phyloP scores from a whole-genome alignment of 352 stramenopile species.

The Phytopythium mirpurense region DNA sequence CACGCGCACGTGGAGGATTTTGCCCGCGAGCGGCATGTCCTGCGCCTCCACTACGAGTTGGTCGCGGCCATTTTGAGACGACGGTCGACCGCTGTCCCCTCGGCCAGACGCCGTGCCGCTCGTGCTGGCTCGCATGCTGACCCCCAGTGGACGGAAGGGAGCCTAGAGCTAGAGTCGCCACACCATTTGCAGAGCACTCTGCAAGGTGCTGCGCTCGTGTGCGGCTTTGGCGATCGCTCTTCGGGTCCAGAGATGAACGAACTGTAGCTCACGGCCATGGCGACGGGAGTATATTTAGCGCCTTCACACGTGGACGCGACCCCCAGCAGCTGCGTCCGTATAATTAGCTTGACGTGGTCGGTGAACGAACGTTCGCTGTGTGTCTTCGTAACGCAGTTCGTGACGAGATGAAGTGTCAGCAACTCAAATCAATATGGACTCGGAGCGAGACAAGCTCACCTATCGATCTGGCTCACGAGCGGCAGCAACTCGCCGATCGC shows the following conservation, averaged over 20 bases:
- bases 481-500: not conserved
- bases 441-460: not conserved
- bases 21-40: constrained; percentile 26
- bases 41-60: constrained; percentile 31
- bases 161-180: not conserved
- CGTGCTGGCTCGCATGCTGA: not conserved
- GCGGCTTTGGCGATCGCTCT: not conserved
- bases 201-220: not conserved
- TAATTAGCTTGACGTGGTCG: not conserved
- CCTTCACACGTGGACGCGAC: not conserved
- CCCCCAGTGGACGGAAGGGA: too few species aligned
- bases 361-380: too few species aligned
- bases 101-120: not conserved
- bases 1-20: constrained; percentile 28
- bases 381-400: too few species aligned
- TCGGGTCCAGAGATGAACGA: not conserved
- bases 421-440: not conserved
- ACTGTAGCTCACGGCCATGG: not conserved
- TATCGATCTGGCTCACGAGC: not conserved
- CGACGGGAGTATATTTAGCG: not conserved
- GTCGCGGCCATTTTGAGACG: constrained; percentile 7
- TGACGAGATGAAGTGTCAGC: too few species aligned
- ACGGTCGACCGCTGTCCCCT: not conserved
- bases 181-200: not conserved
- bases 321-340: not conserved